A percentile compares a stretch with the other conserved stretches of the same genome.
phyloP scores from a whole-genome alignment of 768 basidiomycete genomes.

The Suillus paluster region DNA sequence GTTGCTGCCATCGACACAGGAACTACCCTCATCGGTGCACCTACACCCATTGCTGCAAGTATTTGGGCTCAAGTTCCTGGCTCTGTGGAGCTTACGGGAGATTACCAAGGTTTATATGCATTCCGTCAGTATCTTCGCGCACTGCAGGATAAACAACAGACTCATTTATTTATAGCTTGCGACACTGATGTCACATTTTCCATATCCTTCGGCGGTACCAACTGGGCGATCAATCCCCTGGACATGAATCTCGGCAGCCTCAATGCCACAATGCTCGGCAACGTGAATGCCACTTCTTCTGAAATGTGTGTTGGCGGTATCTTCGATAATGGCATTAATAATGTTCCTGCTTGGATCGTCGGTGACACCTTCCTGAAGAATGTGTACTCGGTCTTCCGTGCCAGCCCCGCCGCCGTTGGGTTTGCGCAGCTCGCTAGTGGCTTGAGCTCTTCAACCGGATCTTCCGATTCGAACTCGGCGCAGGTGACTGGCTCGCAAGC shows the following conservation, averaged over 20 bases:
- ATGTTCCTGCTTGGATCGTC: conserved; percentile 61
- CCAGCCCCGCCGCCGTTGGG: conserved; percentile 32
- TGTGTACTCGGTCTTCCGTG: conserved; percentile 36
- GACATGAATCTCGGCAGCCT: conserved; percentile 84
- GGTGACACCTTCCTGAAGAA: conserved; percentile 71
- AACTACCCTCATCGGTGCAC: conserved; percentile 92
- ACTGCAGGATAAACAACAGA: not conserved
- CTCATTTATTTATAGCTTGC: conserved; percentile 63
- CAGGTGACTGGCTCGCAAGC: not conserved
- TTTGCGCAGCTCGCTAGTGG: conserved; percentile 33
- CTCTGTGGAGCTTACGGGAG: conserved; percentile 46
- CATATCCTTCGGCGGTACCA: conserved; percentile 76
- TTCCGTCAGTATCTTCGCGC: conserved; percentile 60
- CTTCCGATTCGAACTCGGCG: not conserved
- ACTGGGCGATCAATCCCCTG: conserved; percentile 72
- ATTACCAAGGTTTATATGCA: conserved; percentile 69
- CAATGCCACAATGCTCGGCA: conserved; percentile 22
- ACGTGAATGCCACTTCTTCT: conserved; percentile 20
- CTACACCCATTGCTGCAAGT: conserved; percentile 56
- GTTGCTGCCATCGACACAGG: conserved; percentile 92
- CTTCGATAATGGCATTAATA: conserved; percentile 67
- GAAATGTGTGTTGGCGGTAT: conserved; percentile 64
- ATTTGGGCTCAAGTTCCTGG: conserved; percentile 73
- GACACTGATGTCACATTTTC: conserved; percentile 55
- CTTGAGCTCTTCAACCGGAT: not conserved